Percentiles rank a stretch among this genome's conserved stretches.
Evolutionary conservation across 768 basidiomycete genomes (phyloP).

Genomic region (Tylopilus sp.): DNA sequence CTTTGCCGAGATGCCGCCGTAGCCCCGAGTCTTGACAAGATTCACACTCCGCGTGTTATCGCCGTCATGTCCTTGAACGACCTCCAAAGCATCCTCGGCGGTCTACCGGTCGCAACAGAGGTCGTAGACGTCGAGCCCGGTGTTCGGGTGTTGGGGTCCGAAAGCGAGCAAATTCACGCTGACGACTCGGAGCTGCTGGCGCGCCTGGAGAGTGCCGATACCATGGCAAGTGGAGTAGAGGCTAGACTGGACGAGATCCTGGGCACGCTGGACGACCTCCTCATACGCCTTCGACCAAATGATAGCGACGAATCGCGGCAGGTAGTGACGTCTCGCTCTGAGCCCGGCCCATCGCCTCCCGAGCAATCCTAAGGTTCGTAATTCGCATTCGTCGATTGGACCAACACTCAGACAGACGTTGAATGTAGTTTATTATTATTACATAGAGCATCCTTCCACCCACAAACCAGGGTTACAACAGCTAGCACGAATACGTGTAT

Average conservation of each 20-base stretch:
- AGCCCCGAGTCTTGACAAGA: not conserved
- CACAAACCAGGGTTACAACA: slow-evolving; percentile 4
- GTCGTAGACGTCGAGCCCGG: slow-evolving; percentile 34
- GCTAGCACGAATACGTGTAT: slow-evolving; percentile 8
- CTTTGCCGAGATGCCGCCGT: slow-evolving; percentile 26
- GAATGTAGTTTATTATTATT: not conserved
- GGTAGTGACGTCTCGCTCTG: not conserved
- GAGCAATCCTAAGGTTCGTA: slow-evolving; percentile 17
- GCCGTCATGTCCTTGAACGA: slow-evolving; percentile 27
- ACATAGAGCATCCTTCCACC: slow-evolving; percentile 16
- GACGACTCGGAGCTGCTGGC: slow-evolving; percentile 51
- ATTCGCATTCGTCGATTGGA: not conserved
- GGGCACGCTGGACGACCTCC: slow-evolving; percentile 51
- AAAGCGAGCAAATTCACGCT: slow-evolving; percentile 18
- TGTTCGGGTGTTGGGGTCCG: slow-evolving; percentile 31
- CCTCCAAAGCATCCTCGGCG: slow-evolving; percentile 11
- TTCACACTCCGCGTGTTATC: slow-evolving; percentile 23
- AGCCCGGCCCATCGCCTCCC: not conserved
- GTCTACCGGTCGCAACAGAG: slow-evolving; percentile 1
- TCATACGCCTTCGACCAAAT: slow-evolving; percentile 41
- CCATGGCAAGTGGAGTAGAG: slow-evolving; percentile 61
- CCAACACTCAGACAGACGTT: not conserved
- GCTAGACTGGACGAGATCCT: slow-evolving; percentile 58
- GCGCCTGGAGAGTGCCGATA: slow-evolving; percentile 54
- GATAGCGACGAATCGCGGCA: slow-evolving; percentile 1